Base-by-base conservation (phyloP, 2,329 filamentous ascomycete species). In the Hymenoscyphus infarciens region DNA sequence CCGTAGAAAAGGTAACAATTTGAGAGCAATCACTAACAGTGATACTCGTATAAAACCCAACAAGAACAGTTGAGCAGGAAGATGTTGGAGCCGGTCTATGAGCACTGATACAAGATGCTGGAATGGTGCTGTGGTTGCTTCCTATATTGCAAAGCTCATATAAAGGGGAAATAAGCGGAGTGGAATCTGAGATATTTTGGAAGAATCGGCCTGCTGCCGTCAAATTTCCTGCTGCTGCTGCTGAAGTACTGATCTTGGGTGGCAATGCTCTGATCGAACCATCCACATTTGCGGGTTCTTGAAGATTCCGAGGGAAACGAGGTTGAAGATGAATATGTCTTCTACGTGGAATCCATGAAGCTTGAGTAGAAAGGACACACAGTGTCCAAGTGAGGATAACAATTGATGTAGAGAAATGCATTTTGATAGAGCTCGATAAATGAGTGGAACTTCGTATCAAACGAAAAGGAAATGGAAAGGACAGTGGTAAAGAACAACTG, bases 1-100 rank as follows among this genome's bases (percentile, higher is more conserved):
- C 63, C 7, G 69, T 68, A 15, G 71, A 72, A 56, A 72, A 72
- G 8, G 69, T 72, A 16, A 72, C 59, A 19, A 60, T 70, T 58
- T 70, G 64, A 33, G 61, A 45, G 45, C 70, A 72, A n/a, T 70
- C 66, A 4, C 55, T 70, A 27, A 72, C 59, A 1, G 68, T 70
- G 29, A 67, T 60, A 8, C 59, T 60, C 3, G 66, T 68, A 39
- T 69, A 72, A 29, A 67, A 69, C 22, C 64, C 68, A 5, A 62
- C 68, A 13, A 72, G 54, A 8, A 69, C 57, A 11, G 68, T 66
- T 19, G 67, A 72, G 61, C 70, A 72, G 25, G 61, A 35, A 27
- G 66, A 61, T 1, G 65, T 67, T 29, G 57, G 67, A 7, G 61
- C 38, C 10, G 64, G 69, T 29, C 66, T 55, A 25, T 63, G 63